Conservation (phyloP, 2,329 filamentous ascomycete genomes). For the Epichloe hybrida region DNA sequence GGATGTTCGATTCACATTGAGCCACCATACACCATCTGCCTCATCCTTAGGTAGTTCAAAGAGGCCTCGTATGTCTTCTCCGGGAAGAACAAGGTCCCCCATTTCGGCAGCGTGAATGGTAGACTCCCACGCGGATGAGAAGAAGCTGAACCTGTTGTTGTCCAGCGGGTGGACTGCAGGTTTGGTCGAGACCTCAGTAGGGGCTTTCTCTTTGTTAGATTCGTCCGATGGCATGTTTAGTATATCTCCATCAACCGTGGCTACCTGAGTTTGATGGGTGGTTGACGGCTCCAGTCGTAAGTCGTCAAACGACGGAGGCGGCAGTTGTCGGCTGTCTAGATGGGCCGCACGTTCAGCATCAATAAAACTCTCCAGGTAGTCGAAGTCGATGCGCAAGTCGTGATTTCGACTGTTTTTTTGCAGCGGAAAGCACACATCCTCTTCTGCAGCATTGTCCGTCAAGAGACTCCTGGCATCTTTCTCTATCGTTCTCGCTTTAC, state of each 20-base stretch:
- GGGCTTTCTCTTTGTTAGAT: constrained; percentile 34
- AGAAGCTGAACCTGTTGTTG: constrained; percentile 84
- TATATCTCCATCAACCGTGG: constrained; percentile 43
- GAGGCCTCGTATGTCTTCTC: constrained; percentile 77
- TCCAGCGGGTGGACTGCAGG: constrained; percentile 32
- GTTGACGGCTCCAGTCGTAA: constrained; percentile 16
- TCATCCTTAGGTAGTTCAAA: constrained; percentile 56
- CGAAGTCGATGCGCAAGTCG: constrained; percentile 78
- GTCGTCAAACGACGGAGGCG: constrained; percentile 20
- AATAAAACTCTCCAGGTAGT: constrained; percentile 87
- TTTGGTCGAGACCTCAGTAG: constrained; percentile 24
- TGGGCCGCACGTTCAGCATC: constrained; percentile 40
- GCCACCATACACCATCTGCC: constrained; percentile 86
- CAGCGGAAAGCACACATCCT: constrained; percentile 82
- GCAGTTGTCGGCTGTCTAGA: constrained; percentile 35
- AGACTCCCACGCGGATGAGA: constrained; percentile 87
- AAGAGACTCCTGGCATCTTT: constrained; percentile 48
- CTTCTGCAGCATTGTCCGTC: constrained; percentile 60
- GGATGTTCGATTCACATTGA: constrained; percentile 83
- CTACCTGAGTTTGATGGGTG: constrained; percentile 22
- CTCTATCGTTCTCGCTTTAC: constrained; percentile 45
- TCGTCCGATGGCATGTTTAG: constrained; percentile 37
- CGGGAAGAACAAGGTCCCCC: constrained; percentile 75
- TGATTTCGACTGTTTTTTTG: constrained; percentile 52
- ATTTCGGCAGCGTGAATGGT: constrained; percentile 86